Percentiles rank a stretch among this genome's conserved stretches.
Evolutionary conservation across 73 alveolate genomes (phyloP).

Genomic region (Stentor roeselii): DNA sequence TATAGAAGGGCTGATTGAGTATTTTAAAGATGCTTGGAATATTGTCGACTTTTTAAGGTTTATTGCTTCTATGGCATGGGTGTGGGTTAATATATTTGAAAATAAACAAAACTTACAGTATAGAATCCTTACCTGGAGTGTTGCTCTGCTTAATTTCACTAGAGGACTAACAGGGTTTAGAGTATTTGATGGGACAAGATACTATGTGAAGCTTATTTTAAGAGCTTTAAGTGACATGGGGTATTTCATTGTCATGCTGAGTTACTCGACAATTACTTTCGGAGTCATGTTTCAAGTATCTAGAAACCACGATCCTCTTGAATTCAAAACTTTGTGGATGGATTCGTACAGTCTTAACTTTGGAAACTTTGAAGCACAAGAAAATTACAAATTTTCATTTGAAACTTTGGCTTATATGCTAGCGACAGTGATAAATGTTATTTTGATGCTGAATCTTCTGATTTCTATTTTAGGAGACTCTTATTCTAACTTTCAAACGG

Average conservation of each 20-base stretch:
- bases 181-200: slow-evolving; percentile 9
- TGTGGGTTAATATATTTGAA: too few species aligned
- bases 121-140: background rate
- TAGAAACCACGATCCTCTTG: background rate
- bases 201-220: slow-evolving; percentile 4
- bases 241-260: background rate
- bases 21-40: background rate
- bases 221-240: background rate
- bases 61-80: background rate
- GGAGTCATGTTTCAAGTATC: background rate
- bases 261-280: slow-evolving; percentile 17
- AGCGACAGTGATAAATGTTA: background rate
- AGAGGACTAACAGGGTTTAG: slow-evolving; percentile 25
- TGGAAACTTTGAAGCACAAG: background rate
- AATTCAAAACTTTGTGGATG: background rate
- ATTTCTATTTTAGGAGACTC: slow-evolving; percentile 26
- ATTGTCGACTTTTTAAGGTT: background rate
- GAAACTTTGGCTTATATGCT: background rate
- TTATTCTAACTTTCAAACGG: background rate
- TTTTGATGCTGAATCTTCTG: slow-evolving; percentile 15
- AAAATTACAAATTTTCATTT: background rate
- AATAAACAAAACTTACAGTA: too few species aligned
- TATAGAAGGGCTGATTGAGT: background rate
- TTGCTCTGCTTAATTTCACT: background rate
- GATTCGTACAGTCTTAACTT: background rate